These are phyloP conservation scores for Naumovozyma castellii DNA, from an alignment of 805 yeast species.

Conservation along the genomic window DNA sequence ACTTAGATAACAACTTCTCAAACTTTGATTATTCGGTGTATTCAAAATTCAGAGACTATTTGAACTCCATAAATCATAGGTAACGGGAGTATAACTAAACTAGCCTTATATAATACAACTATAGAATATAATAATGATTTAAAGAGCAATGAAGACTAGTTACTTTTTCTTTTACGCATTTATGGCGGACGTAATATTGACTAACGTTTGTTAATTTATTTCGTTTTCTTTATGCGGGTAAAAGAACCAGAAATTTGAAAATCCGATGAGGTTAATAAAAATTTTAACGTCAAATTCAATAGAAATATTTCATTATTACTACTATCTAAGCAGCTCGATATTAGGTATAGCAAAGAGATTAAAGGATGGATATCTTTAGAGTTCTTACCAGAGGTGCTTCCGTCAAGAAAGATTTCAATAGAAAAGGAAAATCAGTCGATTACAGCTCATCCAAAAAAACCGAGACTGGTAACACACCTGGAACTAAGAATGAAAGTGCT, in stretches of 20 bases:
- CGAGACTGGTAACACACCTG: conserved; percentile 30
- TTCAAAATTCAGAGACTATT: conserved; percentile 25
- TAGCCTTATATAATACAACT: too few relatives aligned
- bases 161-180: too few relatives aligned
- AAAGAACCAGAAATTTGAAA: background rate
- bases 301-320: too few relatives aligned
- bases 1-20: conserved; percentile 52
- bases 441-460: conserved; percentile 21
- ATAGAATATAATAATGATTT: too few relatives aligned
- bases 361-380: conserved; percentile 75
- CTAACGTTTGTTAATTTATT: too few relatives aligned
- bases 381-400: conserved; percentile 81
- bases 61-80: conserved; percentile 1
- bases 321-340: too few relatives aligned
- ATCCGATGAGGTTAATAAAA: background rate
- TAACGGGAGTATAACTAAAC: too few relatives aligned
- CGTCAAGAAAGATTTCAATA: conserved; percentile 43
- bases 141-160: too few relatives aligned
- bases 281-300: too few relatives aligned
- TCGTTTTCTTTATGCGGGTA: too few relatives aligned
- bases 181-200: too few relatives aligned
- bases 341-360: too few relatives aligned
- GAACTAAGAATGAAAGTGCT: conserved; percentile 18
- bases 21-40: conserved; percentile 45
- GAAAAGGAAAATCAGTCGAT: conserved; percentile 22